A percentile compares a stretch with the other conserved stretches of the same genome.
These are phyloP conservation scores for Phytophthora pisi DNA, from an alignment of 352 stramenopile species.

Conservation along the genomic window DNA sequence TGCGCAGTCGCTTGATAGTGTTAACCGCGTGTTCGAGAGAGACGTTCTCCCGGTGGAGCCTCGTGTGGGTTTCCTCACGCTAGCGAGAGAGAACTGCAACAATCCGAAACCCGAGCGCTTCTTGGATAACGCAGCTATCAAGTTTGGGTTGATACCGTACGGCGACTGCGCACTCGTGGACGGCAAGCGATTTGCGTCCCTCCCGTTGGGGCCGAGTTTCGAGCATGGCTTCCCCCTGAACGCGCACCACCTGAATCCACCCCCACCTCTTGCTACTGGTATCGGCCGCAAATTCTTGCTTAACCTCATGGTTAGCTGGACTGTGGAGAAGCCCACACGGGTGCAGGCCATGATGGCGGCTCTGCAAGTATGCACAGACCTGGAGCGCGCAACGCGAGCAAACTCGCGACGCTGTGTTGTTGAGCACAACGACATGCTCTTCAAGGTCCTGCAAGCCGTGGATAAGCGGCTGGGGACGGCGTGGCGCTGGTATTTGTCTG, in stretches of 20 bases:
- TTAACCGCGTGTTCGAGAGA: conserved; percentile 28
- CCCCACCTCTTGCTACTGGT: conserved; percentile 16
- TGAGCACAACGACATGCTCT: conserved; percentile 65
- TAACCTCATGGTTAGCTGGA: conserved; percentile 76
- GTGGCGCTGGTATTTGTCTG: conserved; percentile 55
- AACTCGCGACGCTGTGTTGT: conserved; percentile 48
- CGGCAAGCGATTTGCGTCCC: conserved; percentile 47
- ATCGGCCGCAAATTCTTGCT: conserved; percentile 47
- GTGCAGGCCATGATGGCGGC: conserved; percentile 66
- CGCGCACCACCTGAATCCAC: conserved; percentile 38
- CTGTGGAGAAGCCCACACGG: conserved; percentile 62
- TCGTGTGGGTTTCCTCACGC: conserved; percentile 49
- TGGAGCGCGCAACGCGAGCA: conserved; percentile 22
- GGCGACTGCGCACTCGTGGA: conserved; percentile 68
- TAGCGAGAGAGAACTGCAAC: conserved; percentile 66
- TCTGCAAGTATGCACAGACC: conserved; percentile 42
- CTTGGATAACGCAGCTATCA: conserved; percentile 36
- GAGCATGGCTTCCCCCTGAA: conserved; percentile 70
- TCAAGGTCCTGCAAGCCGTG: conserved; percentile 63
- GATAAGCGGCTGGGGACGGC: conserved; percentile 49
- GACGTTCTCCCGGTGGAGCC: conserved; percentile 24
- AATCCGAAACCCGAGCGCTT: conserved; percentile 43
- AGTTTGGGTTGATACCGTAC: conserved; percentile 66
- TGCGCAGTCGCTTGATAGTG: conserved; percentile 40
- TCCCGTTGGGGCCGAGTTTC: conserved; percentile 63